Evolutionary conservation across 2,329 filamentous ascomycete species (phyloP).

Genomic region (Neoarthrinium moseri): DNA sequence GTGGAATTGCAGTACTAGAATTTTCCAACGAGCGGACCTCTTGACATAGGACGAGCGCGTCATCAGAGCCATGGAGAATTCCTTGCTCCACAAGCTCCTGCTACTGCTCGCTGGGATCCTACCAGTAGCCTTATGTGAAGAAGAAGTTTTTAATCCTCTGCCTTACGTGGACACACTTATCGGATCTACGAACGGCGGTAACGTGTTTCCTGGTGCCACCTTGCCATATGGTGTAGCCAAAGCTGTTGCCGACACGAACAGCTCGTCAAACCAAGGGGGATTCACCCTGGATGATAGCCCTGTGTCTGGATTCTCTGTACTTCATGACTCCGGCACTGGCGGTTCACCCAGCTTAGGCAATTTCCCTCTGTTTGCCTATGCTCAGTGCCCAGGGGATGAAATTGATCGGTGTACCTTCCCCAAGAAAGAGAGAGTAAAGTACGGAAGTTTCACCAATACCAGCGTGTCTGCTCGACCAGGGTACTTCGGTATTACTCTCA

Average conservation of each 20-base stretch:
- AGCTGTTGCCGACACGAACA: constrained; percentile 55
- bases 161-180: constrained; percentile 52
- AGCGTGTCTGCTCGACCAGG: constrained; percentile 60
- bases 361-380: constrained; percentile 70
- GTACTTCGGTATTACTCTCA: constrained; percentile 62
- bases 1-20: too few species aligned
- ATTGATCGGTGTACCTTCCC: constrained; percentile 62
- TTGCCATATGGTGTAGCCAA: constrained; percentile 48
- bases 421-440: constrained; percentile 38
- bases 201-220: constrained; percentile 44
- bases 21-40: too few species aligned
- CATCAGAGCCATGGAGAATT: too few species aligned
- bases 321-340: constrained; percentile 60
- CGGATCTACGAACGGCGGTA: constrained; percentile 46
- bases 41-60: too few species aligned
- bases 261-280: constrained; percentile 53
- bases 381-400: constrained; percentile 58
- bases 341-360: constrained; percentile 65
- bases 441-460: constrained; percentile 45
- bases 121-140: too few species aligned
- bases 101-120: too few species aligned
- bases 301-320: constrained; percentile 54
- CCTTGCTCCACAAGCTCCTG: too few species aligned
- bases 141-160: constrained; percentile 30
- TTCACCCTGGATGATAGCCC: constrained; percentile 50